phyloP scores from a whole-genome alignment of 495 filamentous ascomycete species.

The Hypoxylon lenormandii region DNA sequence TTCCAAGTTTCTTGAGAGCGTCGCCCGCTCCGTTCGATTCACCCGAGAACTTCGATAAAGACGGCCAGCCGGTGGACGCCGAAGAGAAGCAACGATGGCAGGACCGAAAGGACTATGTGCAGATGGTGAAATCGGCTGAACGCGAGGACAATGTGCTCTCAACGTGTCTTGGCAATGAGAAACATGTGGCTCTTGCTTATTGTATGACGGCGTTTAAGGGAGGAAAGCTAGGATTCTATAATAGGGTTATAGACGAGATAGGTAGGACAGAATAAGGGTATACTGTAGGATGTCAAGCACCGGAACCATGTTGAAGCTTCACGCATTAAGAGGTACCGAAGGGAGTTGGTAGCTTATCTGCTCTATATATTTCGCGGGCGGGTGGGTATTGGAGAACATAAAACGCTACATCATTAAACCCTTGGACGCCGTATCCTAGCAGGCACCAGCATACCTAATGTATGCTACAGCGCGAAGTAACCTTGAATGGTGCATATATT shows the following conservation, averaged over 20 bases:
- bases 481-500: too few relatives aligned
- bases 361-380: too few relatives aligned
- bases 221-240: background rate
- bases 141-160: background rate
- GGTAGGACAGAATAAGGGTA: background rate
- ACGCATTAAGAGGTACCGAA: too few relatives aligned
- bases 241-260: background rate
- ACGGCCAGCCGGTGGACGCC: conserved; percentile 19
- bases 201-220: background rate
- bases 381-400: too few relatives aligned
- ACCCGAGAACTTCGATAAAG: conserved; percentile 22
- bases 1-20: conserved; percentile 22
- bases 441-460: too few relatives aligned
- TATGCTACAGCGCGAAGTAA: too few relatives aligned
- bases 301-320: too few relatives aligned
- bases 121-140: conserved; percentile 25
- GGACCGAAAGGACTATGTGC: conserved; percentile 22
- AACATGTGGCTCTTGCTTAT: background rate
- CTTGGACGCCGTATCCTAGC: too few relatives aligned
- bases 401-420: too few relatives aligned
- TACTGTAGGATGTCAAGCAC: too few relatives aligned
- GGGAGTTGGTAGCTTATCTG: too few relatives aligned
- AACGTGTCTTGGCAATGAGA: background rate
- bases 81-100: conserved; percentile 18
- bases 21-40: conserved; percentile 16